Conservation (phyloP, 2,329 filamentous ascomycete species). For the Cercospora canescens region DNA sequence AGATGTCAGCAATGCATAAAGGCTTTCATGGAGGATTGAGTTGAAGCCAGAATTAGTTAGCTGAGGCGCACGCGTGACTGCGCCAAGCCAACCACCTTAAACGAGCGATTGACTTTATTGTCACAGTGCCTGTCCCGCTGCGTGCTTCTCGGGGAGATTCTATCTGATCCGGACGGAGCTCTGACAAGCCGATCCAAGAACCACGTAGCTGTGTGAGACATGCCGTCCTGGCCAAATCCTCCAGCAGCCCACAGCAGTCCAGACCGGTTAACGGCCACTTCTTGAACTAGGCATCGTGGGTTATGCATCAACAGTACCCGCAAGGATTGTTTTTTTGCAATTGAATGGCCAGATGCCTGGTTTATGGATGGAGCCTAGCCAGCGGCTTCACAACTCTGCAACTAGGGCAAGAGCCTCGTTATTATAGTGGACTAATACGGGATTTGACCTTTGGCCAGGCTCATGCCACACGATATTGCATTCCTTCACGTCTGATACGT, state of each 20-base stretch:
- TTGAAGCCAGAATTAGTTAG: background rate
- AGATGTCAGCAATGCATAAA: background rate
- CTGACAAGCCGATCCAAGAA: background rate
- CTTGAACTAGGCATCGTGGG: background rate
- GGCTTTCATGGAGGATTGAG: background rate
- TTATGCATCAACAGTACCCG: background rate
- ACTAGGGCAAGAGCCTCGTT: background rate
- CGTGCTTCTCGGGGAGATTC: background rate
- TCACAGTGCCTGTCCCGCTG: background rate
- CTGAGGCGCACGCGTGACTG: background rate
- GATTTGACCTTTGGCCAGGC: background rate
- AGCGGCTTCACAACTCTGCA: background rate
- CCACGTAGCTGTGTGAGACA: background rate
- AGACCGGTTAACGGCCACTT: background rate
- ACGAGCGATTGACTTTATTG: background rate
- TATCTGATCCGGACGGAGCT: background rate
- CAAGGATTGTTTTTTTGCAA: no score
- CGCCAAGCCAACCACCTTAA: background rate
- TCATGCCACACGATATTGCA: background rate
- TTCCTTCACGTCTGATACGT: background rate
- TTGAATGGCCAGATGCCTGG: background rate
- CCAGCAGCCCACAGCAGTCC: background rate
- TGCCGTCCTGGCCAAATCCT: background rate
- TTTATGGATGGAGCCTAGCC: background rate
- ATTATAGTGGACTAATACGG: background rate